Percentiles rank a stretch among this genome's conserved stretches.
phyloP scores from a whole-genome alignment of 768 basidiomycete genomes.

The Xanthoconium purpureum region DNA sequence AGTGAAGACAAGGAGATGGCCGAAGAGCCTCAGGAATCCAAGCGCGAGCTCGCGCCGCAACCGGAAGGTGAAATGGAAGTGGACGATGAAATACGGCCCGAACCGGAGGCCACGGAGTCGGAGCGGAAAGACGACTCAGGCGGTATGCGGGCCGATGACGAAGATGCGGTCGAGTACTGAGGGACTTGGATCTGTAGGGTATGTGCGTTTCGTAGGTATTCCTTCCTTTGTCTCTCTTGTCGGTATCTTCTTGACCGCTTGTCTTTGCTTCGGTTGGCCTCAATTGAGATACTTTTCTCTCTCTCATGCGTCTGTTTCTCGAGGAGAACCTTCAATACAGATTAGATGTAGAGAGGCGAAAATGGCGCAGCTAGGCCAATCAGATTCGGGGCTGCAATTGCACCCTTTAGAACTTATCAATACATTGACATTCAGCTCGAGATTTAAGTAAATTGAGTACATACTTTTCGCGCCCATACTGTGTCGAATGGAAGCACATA shows the following conservation, averaged over 20 bases:
- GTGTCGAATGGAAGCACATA: too few species aligned
- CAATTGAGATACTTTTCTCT: constrained; percentile 5
- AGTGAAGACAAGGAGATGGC: constrained; percentile 36
- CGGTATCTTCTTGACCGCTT: constrained; percentile 19
- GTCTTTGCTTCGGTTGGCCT: constrained; percentile 8
- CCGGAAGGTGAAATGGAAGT: constrained; percentile 35
- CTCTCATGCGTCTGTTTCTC: neutral
- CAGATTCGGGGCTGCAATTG: neutral
- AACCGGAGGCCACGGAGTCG: constrained; percentile 34
- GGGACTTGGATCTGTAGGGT: constrained; percentile 21
- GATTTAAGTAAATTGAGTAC: too few species aligned
- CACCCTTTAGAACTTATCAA: neutral
- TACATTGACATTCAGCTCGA: neutral
- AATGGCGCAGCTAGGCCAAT: neutral
- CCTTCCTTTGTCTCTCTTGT: constrained; percentile 5
- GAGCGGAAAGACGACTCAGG: constrained; percentile 54
- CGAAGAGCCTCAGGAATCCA: constrained; percentile 21
- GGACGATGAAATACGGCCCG: constrained; percentile 35
- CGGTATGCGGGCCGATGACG: constrained; percentile 64
- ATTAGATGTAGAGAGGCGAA: neutral
- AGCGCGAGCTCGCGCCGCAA: constrained; percentile 17
- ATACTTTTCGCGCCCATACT: too few species aligned
- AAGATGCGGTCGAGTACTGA: constrained; percentile 80
- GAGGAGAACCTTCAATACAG: neutral
- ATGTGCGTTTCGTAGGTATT: constrained; percentile 28